Evolutionary conservation across 495 filamentous ascomycete species (phyloP), one percentile per base, ranked within the genome.

Genomic region (Tetracladium setigerum): DNA sequence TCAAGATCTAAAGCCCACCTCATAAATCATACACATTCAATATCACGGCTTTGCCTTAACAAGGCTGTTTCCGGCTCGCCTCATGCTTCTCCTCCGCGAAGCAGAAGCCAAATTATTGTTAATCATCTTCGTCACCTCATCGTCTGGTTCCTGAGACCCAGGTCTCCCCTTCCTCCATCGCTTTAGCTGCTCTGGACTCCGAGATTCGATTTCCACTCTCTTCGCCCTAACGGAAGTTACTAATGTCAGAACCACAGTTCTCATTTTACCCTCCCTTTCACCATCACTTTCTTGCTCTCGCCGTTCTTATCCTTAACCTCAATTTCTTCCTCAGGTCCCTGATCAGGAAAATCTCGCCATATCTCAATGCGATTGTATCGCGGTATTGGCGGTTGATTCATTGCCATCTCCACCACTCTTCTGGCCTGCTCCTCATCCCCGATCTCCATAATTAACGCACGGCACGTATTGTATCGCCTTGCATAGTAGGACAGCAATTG

Each of bases 371-470:
- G 1, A 18, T 22, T 48, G 38, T 52, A 48, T 24, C 15, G 5
- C 11, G 32, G 14, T 34, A 9, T 63, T 38, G 0, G 14, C 35
- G 17, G 53, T 45, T 24, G 64, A 58, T 18, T 55, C 54, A 33
- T 38, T 9, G 54, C 72, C 64, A 67, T 62, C 14, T 68, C 63
- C 0, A 74, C 76, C 0, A 83, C 71, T 30, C 73, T 58, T 24
- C 68, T 64, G 0, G 83, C 88, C 63, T 90, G 83, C 14, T 54
- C 51, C 31, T 71, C 41, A 22, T 74, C 77, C 1, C 70, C 79
- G 1, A 83, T 76, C 59, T 86, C 82, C 38, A 84, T 61, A 0
- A 82, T 47, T 11, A 76, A 56, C 13, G 78, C 30, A 39, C 62
- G 65, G 5, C 76, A 68, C 6, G 53, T 35, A 0, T 70, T 47